These are phyloP conservation scores for Fusarium sp. DNA, from an alignment of 2,329 filamentous ascomycete species.

Conservation along the genomic window DNA sequence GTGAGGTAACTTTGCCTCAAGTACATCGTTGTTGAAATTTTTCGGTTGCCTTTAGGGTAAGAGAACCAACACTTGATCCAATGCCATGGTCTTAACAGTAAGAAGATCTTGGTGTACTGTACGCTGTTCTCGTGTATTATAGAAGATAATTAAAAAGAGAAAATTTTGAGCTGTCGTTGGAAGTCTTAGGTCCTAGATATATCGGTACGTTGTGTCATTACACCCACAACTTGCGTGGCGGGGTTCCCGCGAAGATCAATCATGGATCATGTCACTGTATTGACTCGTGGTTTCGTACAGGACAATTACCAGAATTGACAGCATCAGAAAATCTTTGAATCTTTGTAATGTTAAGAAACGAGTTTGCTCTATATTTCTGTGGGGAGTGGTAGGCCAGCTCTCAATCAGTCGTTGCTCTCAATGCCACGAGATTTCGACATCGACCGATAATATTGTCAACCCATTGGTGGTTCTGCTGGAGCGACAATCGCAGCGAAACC, in stretches of 20 bases:
- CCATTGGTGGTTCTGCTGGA: no score
- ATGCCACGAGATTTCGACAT: no score
- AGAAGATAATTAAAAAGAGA: neutral
- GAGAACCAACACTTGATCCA: no score
- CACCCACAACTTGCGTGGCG: slow-evolving; percentile 17
- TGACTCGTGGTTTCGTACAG: slow-evolving; percentile 8
- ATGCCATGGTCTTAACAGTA: no score
- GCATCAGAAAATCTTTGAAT: no score
- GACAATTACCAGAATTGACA: no score
- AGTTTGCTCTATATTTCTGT: no score
- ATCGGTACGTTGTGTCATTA: slow-evolving; percentile 2
- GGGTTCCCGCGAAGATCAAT: slow-evolving; percentile 7
- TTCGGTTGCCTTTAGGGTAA: neutral
- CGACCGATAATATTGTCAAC: neutral
- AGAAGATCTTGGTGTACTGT: neutral
- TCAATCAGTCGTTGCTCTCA: no score
- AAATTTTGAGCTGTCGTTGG: neutral
- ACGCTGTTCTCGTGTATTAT: no score
- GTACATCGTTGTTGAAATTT: rapidly evolving
- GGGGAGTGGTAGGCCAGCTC: no score
- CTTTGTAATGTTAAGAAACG: no score
- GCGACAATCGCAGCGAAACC: no score
- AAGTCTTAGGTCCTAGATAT: neutral
- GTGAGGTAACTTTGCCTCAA: rapidly evolving
- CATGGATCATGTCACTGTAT: slow-evolving; percentile 12